Base-by-base conservation (phyloP, 2,329 filamentous ascomycete genomes). In the Trichoderma atroviride region DNA sequence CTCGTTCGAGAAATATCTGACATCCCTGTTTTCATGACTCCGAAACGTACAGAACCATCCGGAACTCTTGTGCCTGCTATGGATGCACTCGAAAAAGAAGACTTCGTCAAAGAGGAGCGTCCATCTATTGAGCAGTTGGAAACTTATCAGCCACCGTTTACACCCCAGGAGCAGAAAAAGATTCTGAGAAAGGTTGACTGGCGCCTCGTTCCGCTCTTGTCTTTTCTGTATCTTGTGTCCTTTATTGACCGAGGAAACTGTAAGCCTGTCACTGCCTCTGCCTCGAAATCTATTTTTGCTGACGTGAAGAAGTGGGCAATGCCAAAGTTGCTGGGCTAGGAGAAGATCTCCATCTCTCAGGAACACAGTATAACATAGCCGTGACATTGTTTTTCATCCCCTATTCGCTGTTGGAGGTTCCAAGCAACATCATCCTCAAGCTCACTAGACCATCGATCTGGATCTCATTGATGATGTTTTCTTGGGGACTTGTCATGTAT, bases 331-430 rank as follows among this genome's bases (percentile, higher is more conserved):
- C 73, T 57, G 72, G 72, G 16, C 71, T 75, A 43, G 57, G 70
- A 6, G 56, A 69, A 11, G 73, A 75, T 22, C 61, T 75, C 7
- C 68, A 69, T 6, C 70, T 75, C 22, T 71, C 71, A 9, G 63
- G 71, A 68, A 60, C 62, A 10, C 68, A 74, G 47, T 75, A 74
- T 16, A 72, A 73, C 1, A 70, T 74, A 29, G 71, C 73, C 1
- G 68, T 75, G 7, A 75, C 72, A 68, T 72, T 75, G 52, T 75
- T 75, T 66, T 75, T 74, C 22, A 73, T 73, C 11, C 64, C 70
- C 7, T 72, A 72, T 24, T 69, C 70, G 29, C 5, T 70, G 5
- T 69, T 70, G 13, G 70, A 72, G 50, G 65, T 71, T 27, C 71
- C 65, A n/a, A 68, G 65, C 56, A 68, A 71, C 47, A 64, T 71